Evolutionary conservation across 345 rosid genomes (phyloP).

Genomic region (Mallotus nudiflorus): DNA sequence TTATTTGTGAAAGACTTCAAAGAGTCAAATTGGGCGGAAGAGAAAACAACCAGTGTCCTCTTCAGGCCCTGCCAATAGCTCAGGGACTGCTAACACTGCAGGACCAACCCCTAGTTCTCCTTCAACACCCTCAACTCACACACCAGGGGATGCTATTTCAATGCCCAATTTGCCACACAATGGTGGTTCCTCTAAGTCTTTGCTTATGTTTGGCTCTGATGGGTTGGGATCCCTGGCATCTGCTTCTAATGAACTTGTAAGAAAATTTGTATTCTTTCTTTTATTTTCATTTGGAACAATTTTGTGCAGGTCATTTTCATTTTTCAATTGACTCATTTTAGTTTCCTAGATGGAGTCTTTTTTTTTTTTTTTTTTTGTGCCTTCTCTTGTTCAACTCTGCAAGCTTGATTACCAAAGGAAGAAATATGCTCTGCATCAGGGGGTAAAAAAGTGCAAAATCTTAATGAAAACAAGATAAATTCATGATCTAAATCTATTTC

Average conservation of each 20-base stretch:
- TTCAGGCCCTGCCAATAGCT: constrained; percentile 58
- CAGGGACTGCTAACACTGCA: constrained; percentile 51
- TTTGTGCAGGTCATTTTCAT: not conserved
- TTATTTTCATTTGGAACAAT: constrained; percentile 3
- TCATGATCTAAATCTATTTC: not conserved
- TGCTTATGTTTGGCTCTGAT: constrained; percentile 55
- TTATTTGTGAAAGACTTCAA: constrained; percentile 43
- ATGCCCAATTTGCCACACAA: constrained; percentile 43
- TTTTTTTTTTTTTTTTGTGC: not conserved
- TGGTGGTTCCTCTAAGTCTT: constrained; percentile 51
- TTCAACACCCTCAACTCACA: constrained; percentile 55
- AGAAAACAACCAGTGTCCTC: constrained; percentile 52
- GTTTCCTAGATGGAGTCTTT: not conserved
- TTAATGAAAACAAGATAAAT: not conserved
- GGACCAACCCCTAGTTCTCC: constrained; percentile 61
- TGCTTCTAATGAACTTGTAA: constrained; percentile 53
- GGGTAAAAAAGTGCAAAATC: not conserved
- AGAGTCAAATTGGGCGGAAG: constrained; percentile 50
- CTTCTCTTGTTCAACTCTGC: not conserved
- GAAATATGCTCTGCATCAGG: not conserved
- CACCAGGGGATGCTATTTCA: constrained; percentile 53
- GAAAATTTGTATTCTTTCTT: constrained; percentile 3
- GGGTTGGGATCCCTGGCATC: constrained; percentile 48
- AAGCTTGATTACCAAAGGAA: not conserved
- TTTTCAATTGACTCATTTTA: not conserved